Base-by-base conservation (phyloP, 768 basidiomycete species). In the Tylopilus plumbeoviolaceoides region DNA sequence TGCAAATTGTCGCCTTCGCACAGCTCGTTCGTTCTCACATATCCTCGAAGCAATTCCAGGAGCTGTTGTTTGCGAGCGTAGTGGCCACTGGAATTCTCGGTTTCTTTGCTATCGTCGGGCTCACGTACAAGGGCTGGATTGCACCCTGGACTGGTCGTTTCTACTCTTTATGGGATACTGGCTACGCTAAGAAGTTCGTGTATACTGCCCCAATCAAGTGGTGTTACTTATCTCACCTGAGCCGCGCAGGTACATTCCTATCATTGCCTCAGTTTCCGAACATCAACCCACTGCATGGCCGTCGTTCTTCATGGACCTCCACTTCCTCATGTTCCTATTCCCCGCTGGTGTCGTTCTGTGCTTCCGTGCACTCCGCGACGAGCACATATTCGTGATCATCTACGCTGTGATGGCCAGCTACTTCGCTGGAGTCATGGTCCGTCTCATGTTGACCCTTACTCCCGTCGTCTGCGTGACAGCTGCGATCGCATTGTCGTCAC, bases 201-300 rank as follows among this genome's bases (percentile, higher is more conserved):
- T 57, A 28, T 42, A 40, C 25, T 14, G 1, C 17, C 48, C 7
- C 38, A 18, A n/a, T 46, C 20, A 20, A 9, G 14, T 4, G 7
- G 9, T 20, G 15, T 10, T 46, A 8, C 25, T 21, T 30, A 27
- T 20, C 45, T 58, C 51, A 54, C 38, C 44, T 31, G n/a, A 51
- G 23, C 12, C 0, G 48, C 46, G 44, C 63, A 91, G 90, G 64
- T 88, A 93, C 66, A 92, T 97, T 62, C 95, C 95, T 25, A 98
- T 98, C 73, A 98, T 99, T 61, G 97, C 97, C 10, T 98, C 95
- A 17, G 97, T 99, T 35, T 97, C 94, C 18, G 97, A 98, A 73
- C 97, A 99, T 74, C 97, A 99, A 68, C 97, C 97, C 17, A 98
- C 97, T 6, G 97, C 97, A 35, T 99, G 97, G 97, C 95, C 97